Evolutionary conservation across 2,329 filamentous ascomycete species (phyloP).

Genomic region (Amauroascus niger): DNA sequence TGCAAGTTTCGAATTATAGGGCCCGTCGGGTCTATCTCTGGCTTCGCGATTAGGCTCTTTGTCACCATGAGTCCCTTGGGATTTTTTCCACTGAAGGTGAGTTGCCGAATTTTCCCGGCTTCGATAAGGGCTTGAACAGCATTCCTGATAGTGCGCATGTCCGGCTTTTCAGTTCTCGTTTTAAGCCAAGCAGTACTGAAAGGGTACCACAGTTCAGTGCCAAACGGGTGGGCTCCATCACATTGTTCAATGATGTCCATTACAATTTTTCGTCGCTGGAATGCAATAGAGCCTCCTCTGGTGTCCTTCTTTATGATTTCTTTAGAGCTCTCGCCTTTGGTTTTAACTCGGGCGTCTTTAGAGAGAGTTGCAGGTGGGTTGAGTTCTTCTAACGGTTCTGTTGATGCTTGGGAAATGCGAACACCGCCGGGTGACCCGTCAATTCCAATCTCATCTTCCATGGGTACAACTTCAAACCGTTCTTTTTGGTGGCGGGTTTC

Average conservation of each 20-base stretch:
- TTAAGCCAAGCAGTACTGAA: constrained; percentile 47
- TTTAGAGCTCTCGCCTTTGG: not conserved
- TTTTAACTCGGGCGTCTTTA: not conserved
- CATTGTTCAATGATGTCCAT: constrained; percentile 46
- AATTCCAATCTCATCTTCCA: not conserved
- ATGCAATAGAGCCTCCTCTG: constrained; percentile 36
- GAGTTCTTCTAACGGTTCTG: not conserved
- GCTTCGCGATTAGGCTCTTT: constrained; percentile 43
- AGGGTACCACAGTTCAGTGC: constrained; percentile 46
- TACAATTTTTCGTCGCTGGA: constrained; percentile 43
- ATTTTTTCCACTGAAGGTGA: constrained; percentile 44
- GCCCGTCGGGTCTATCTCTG: constrained; percentile 38
- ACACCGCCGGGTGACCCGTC: not conserved
- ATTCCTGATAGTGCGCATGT: constrained; percentile 44
- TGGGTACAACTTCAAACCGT: not conserved
- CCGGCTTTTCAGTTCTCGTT: constrained; percentile 38
- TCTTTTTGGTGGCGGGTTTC: not conserved
- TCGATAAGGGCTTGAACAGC: constrained; percentile 44
- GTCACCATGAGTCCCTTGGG: constrained; percentile 40
- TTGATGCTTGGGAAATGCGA: not conserved
- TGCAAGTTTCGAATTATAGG: constrained; percentile 42
- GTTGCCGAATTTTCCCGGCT: constrained; percentile 43
- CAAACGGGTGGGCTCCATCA: constrained; percentile 47
- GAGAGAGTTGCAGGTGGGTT: not conserved
- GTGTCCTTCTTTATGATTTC: not conserved